Evolutionary conservation across 345 rosid species (phyloP).

Genomic region (Euphorbia tirucalli): DNA sequence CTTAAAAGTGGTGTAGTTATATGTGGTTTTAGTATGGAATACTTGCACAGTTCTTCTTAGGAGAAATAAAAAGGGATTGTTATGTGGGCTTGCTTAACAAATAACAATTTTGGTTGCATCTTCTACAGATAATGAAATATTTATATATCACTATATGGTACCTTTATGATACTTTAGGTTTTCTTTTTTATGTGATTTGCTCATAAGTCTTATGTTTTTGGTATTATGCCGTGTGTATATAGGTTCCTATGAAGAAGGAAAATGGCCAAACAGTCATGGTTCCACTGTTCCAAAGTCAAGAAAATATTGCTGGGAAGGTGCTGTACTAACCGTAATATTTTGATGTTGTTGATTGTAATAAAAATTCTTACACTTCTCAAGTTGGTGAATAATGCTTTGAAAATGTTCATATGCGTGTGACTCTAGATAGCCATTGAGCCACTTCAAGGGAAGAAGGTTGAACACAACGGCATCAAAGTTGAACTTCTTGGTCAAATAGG

Average conservation of each 20-base stretch:
- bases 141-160: not conserved
- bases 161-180: not conserved
- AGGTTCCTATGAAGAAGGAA: constrained; percentile 95
- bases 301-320: constrained; percentile 91
- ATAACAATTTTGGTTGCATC: not conserved
- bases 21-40: not conserved
- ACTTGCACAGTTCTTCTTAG: not conserved
- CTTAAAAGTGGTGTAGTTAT: not conserved
- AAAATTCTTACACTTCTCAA: not conserved
- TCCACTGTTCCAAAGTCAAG: constrained; percentile 92
- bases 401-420: not conserved
- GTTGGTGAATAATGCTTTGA: constrained; percentile 3
- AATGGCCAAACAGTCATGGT: constrained; percentile 79
- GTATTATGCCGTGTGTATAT: constrained; percentile 3
- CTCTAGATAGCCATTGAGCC: constrained; percentile 75
- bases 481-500: constrained; percentile 99
- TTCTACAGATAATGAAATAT: not conserved
- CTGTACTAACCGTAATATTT: not conserved
- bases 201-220: not conserved
- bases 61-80: not conserved
- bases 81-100: not conserved
- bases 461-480: constrained; percentile 92
- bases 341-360: not conserved
- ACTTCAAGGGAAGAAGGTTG: constrained; percentile 86
- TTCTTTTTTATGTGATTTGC: not conserved